These are phyloP conservation scores for Debaryomyces sp. DNA, from an alignment of 1,139 yeast genomes.

Conservation along the genomic window DNA sequence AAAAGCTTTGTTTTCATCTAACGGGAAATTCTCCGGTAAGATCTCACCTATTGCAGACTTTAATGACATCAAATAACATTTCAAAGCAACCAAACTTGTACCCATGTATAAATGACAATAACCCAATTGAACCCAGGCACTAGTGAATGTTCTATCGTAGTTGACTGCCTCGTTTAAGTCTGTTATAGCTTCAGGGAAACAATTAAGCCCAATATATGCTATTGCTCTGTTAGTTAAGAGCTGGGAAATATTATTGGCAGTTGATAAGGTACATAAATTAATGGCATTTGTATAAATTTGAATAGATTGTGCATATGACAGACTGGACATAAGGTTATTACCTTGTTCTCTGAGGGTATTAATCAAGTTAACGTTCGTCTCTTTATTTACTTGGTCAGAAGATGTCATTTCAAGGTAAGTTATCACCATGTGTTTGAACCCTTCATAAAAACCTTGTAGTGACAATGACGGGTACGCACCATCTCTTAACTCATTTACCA, in stretches of 20 bases:
- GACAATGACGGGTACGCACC: conserved; percentile 1
- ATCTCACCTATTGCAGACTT: conserved; percentile 35
- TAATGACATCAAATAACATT: conserved; percentile 38
- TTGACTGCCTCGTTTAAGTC: conserved; percentile 39
- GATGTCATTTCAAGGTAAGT: conserved; percentile 7
- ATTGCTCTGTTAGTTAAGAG: conserved; percentile 44
- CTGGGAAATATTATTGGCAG: conserved; percentile 31
- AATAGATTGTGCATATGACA: conserved; percentile 46
- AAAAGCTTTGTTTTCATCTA: conserved; percentile 13
- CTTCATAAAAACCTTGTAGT: conserved; percentile 8
- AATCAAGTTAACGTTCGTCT: conserved; percentile 14
- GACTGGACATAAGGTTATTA: conserved; percentile 42
- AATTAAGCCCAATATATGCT: conserved; percentile 46
- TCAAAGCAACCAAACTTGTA: conserved; percentile 33
- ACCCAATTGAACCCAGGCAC: conserved; percentile 52
- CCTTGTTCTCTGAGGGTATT: conserved; percentile 41
- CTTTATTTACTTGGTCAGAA: conserved; percentile 2
- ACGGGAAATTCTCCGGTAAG: conserved; percentile 28
- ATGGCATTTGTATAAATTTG: conserved; percentile 44
- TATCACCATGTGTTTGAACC: conserved; percentile 8
- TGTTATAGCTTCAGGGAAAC: conserved; percentile 43
- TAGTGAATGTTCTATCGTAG: conserved; percentile 37
- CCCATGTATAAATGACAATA: conserved; percentile 51
- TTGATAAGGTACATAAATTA: conserved; percentile 20
- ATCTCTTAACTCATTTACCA: conserved; percentile 7